These are phyloP conservation scores for Sclerotinia nivalis DNA, from an alignment of 2,329 filamentous ascomycete species.

Conservation along the genomic window DNA sequence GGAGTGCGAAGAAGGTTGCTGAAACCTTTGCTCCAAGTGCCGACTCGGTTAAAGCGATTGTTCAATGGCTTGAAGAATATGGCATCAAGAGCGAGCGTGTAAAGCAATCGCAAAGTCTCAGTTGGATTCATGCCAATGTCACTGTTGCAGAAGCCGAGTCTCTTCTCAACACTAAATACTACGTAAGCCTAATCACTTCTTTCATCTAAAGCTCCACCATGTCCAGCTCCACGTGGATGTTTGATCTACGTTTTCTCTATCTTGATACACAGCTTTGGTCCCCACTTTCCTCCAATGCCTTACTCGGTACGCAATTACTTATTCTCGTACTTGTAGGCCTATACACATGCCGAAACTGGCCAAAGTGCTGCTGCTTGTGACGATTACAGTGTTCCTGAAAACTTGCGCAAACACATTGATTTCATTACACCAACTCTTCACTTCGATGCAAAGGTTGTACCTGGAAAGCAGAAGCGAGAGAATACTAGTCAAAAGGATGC, in stretches of 20 bases:
- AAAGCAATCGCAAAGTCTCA: constrained; percentile 45
- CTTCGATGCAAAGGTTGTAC: constrained; percentile 25
- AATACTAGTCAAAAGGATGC: constrained; percentile 2
- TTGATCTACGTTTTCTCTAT: not conserved
- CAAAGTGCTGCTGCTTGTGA: constrained; percentile 29
- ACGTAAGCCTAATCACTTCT: constrained; percentile 22
- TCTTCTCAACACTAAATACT: constrained; percentile 54
- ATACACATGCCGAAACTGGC: constrained; percentile 29
- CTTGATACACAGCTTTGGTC: not conserved
- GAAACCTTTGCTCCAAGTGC: constrained; percentile 47
- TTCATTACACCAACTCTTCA: constrained; percentile 28
- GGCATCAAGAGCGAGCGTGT: constrained; percentile 53
- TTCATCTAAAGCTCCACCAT: not conserved
- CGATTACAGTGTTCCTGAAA: constrained; percentile 25
- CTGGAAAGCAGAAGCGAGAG: constrained; percentile 18
- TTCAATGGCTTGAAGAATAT: constrained; percentile 53
- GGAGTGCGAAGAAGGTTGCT: constrained; percentile 23
- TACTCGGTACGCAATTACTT: not conserved
- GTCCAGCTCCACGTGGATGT: not conserved
- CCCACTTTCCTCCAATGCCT: not conserved
- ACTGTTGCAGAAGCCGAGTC: constrained; percentile 48
- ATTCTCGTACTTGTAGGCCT: constrained; percentile 11
- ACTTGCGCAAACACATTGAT: constrained; percentile 24
- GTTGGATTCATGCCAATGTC: constrained; percentile 40
- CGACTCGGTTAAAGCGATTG: constrained; percentile 47